Evolutionary conservation across 2,329 filamentous ascomycete species (phyloP).

Genomic region (Phymatotrichopsis omnivora): DNA sequence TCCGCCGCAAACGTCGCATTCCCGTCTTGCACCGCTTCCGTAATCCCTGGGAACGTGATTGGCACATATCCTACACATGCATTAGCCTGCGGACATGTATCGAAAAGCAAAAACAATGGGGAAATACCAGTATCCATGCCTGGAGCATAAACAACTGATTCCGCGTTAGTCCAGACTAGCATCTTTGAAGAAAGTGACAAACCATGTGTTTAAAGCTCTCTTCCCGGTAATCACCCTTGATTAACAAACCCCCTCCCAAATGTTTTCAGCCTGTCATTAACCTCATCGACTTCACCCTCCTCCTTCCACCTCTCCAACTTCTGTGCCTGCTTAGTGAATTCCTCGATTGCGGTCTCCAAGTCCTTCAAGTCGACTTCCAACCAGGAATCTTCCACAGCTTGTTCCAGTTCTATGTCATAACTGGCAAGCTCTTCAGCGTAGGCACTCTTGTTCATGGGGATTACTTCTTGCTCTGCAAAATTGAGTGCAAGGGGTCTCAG

Average conservation of each 20-base stretch:
- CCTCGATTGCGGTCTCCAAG: too few species aligned
- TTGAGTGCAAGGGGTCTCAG: conserved; percentile 76
- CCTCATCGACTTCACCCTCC: too few species aligned
- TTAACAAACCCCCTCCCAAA: conserved; percentile 44
- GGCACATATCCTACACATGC: conserved; percentile 40
- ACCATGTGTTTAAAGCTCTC: conserved; percentile 40
- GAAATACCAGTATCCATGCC: conserved; percentile 42
- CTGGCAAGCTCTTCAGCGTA: conserved; percentile 39
- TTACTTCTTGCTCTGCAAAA: conserved; percentile 58
- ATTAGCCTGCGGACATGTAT: too few species aligned
- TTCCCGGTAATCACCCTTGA: conserved; percentile 40
- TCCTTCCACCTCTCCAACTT: conserved; percentile 3
- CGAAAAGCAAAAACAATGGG: too few species aligned
- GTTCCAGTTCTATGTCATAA: conserved; percentile 38
- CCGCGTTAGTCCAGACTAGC: too few species aligned
- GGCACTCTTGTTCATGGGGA: conserved; percentile 54
- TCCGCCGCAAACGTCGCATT: conserved; percentile 23
- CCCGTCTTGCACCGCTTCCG: conserved; percentile 64
- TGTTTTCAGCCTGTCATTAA: conserved; percentile 42
- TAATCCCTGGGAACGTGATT: conserved; percentile 53
- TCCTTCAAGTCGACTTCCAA: too few species aligned
- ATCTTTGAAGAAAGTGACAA: background rate
- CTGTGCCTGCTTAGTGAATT: too few species aligned
- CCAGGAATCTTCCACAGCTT: conserved; percentile 33
- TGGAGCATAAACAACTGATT: conserved; percentile 42